Conservation (phyloP, 176 grass and related monocot species). For the Raddia distichophylla region DNA sequence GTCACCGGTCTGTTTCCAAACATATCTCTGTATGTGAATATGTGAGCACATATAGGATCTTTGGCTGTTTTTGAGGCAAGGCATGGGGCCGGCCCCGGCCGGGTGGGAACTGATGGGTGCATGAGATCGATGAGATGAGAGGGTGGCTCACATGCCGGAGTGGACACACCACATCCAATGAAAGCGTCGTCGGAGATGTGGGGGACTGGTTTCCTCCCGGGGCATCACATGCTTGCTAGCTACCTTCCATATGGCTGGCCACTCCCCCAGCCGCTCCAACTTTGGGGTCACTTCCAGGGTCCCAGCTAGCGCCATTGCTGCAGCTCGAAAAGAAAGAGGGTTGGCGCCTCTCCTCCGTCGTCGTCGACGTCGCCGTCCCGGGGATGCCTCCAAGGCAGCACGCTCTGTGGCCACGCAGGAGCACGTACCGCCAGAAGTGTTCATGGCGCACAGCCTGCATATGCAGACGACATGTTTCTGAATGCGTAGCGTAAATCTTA, state of each 20-base stretch:
- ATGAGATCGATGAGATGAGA: neutral
- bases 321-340: conserved; percentile 16
- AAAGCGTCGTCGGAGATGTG: conserved; percentile 53
- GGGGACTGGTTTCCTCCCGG: conserved; percentile 65
- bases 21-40: too few relatives aligned
- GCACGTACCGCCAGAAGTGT: neutral
- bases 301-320: conserved; percentile 13
- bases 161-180: conserved; percentile 16
- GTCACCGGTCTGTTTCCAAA: too few relatives aligned
- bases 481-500: neutral
- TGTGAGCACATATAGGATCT: too few relatives aligned
- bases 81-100: conserved; percentile 3
- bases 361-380: neutral
- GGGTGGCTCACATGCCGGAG: conserved; percentile 16
- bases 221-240: conserved; percentile 47
- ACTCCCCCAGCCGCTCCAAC: neutral
- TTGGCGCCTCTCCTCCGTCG: neutral
- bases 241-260: conserved; percentile 40
- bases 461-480: neutral
- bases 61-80: too few relatives aligned
- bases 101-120: neutral
- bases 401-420: conserved; percentile 12
- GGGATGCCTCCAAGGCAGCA: conserved; percentile 41
- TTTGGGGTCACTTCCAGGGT: conserved; percentile 45
- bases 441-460: neutral